Evolutionary conservation across 257 asterid genomes (phyloP).

Genomic region (Solanum chmielewskii): DNA sequence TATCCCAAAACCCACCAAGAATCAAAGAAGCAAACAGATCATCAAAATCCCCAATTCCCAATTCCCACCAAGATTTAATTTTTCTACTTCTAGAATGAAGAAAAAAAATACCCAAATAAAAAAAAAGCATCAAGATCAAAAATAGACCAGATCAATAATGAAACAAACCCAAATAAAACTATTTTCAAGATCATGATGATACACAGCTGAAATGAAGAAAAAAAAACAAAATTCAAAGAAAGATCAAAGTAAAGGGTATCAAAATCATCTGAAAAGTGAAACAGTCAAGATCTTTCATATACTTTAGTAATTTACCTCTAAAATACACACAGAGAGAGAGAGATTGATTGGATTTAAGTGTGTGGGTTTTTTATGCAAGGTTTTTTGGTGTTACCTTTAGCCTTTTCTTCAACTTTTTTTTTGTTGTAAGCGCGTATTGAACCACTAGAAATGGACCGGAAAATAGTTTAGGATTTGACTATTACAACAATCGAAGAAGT

Average conservation of each 20-base stretch:
- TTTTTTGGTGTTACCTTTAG: not conserved
- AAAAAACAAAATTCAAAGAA: slow-evolving; percentile 8
- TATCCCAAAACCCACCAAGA: not conserved
- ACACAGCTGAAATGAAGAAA: not conserved
- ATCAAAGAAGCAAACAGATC: not conserved
- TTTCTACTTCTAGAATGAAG: slow-evolving; percentile 2
- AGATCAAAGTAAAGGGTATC: slow-evolving; percentile 20
- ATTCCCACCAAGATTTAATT: not conserved
- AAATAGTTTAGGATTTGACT: not conserved
- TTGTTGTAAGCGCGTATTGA: not conserved
- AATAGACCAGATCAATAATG: slow-evolving; percentile 13
- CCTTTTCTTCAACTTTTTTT: not conserved
- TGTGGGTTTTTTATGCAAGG: not conserved
- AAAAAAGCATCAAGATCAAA: slow-evolving; percentile 16
- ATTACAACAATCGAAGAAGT: not conserved
- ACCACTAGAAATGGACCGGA: not conserved
- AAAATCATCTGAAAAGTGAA: not conserved
- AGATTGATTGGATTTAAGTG: not conserved
- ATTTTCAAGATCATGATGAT: slow-evolving; percentile 30
- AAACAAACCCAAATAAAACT: slow-evolving; percentile 11
- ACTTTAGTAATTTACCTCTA: slow-evolving; percentile 13
- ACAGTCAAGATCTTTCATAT: slow-evolving; percentile 8
- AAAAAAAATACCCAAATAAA: slow-evolving; percentile 16
- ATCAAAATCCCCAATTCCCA: not conserved
- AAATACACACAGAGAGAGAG: not conserved